Percentiles rank a stretch among this genome's conserved stretches.
Evolutionary conservation across 768 basidiomycete species (phyloP).

Genomic region (Boletus reticulatus): DNA sequence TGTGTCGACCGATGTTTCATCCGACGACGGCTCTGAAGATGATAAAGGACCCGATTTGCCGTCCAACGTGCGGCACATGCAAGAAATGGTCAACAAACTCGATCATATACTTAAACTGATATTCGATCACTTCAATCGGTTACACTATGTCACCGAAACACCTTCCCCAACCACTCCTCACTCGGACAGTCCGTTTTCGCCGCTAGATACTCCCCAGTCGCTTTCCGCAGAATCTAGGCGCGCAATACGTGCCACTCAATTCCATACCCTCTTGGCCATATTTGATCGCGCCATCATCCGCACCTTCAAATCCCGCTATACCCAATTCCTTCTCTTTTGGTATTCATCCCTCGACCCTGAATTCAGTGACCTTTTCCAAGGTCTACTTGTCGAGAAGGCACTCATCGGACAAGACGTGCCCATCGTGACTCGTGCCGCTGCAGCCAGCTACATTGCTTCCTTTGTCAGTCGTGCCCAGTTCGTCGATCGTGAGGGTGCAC

Average conservation of each 20-base stretch:
- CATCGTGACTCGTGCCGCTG: conserved; percentile 83
- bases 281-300: conserved; percentile 93
- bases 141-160: conserved; percentile 31
- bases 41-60: conserved; percentile 33
- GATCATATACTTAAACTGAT: conserved; percentile 84
- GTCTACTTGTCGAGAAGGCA: conserved; percentile 90
- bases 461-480: conserved; percentile 90
- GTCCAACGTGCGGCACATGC: conserved; percentile 64
- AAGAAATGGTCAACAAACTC: conserved; percentile 88
- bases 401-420: conserved; percentile 60
- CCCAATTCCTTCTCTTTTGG: conserved; percentile 97
- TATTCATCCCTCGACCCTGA: conserved; percentile 86
- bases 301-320: conserved; percentile 96
- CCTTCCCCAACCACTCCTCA: conserved; percentile 4
- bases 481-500: conserved; percentile 71
- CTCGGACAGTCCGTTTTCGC: conserved; percentile 9
- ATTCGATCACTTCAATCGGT: conserved; percentile 78
- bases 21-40: conserved; percentile 58
- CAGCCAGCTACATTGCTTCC: conserved; percentile 89
- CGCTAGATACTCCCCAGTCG: conserved; percentile 24
- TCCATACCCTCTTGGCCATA: conserved; percentile 85
- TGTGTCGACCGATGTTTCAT: conserved; percentile 72
- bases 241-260: conserved; percentile 56
- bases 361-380: conserved; percentile 91
- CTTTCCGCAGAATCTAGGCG: conserved; percentile 35